Evolutionary conservation across 257 asterid genomes (phyloP).

Genomic region (Scutellaria galericulata): DNA sequence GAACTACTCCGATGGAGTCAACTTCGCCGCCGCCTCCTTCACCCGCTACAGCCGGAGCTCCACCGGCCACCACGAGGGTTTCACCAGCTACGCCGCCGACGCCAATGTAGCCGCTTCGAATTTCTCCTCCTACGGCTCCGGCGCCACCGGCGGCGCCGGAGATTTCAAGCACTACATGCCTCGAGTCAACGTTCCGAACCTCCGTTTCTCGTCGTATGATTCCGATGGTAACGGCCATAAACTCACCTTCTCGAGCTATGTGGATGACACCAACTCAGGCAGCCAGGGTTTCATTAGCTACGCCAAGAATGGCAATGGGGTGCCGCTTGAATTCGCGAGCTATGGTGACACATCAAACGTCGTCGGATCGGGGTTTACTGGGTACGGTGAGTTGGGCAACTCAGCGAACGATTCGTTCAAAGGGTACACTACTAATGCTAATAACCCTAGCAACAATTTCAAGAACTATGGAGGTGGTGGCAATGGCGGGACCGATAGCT

Average conservation of each 20-base stretch:
- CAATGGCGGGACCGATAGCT: constrained; percentile 56
- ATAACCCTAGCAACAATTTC: constrained; percentile 72
- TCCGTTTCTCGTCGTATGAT: constrained; percentile 67
- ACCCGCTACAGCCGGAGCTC: constrained; percentile 64
- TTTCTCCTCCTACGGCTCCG: constrained; percentile 69
- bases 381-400: constrained; percentile 68
- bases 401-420: constrained; percentile 78
- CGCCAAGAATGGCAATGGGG: constrained; percentile 65
- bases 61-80: constrained; percentile 64
- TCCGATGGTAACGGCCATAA: constrained; percentile 63
- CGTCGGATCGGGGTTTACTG: constrained; percentile 62
- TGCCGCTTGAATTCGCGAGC: constrained; percentile 57
- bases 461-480: constrained; percentile 70
- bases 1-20: constrained; percentile 67
- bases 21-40: constrained; percentile 66
- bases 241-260: constrained; percentile 63
- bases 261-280: constrained; percentile 76
- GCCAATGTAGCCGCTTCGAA: constrained; percentile 71
- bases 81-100: constrained; percentile 66
- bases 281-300: constrained; percentile 60
- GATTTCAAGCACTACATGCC: constrained; percentile 65
- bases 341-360: constrained; percentile 77
- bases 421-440: constrained; percentile 60
- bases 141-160: constrained; percentile 70
- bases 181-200: constrained; percentile 78